Evolutionary conservation across 169 alveolate species (phyloP), one percentile per base, ranked within the genome.

Genomic region (Cryptosporidium felis): DNA sequence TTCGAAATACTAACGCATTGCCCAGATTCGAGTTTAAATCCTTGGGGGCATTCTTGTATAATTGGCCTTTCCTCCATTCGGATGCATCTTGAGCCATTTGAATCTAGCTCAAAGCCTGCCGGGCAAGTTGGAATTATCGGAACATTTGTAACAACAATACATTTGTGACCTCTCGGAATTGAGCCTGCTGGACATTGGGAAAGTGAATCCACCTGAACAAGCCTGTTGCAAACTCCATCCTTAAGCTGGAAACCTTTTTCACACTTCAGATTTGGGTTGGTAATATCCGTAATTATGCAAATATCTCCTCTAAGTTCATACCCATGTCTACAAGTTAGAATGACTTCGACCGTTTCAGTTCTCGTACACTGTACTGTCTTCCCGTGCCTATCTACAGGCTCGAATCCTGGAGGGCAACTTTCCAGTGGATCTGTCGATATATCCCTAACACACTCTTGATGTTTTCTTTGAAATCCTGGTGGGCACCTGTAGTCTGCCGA

Each of bases 321-420:
- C 16, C 85, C 85, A 4, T 74, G 85, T 38, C 41, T 49, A 36
- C 85, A 74, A 34, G 85, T 38, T 6, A 74, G 59, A 1, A 74
- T 28, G n/a, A 38, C 74, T 18, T 74, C 85, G 34, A 56, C 85
- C 9, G 38, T 36, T 74, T 74, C 85, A 38, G 85, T 74, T 74
- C 85, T 74, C 18, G 85, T 38, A 26, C 85, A 74, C 23, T 74
- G 85, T 38, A 53, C 74, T 36, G 34, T 38, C 45, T 21, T 74
- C 8, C 85, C 85, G 40, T 74, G 85, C 40, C 56, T 74, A 41
- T 74, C 85, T 23, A 74, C 58, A 38, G 66, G 85, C 60, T 74
- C 85, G 36, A 74, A 74, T 8, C 85, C 85, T 3, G 85, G 85
- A 49, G 85, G 85, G n/a, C 85, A 74, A 36, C 56, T 74, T 36